Percentiles rank a stretch among this genome's conserved stretches.
Evolutionary conservation across 495 filamentous ascomycete species (phyloP).

Genomic region (Penicillium samsonianum): DNA sequence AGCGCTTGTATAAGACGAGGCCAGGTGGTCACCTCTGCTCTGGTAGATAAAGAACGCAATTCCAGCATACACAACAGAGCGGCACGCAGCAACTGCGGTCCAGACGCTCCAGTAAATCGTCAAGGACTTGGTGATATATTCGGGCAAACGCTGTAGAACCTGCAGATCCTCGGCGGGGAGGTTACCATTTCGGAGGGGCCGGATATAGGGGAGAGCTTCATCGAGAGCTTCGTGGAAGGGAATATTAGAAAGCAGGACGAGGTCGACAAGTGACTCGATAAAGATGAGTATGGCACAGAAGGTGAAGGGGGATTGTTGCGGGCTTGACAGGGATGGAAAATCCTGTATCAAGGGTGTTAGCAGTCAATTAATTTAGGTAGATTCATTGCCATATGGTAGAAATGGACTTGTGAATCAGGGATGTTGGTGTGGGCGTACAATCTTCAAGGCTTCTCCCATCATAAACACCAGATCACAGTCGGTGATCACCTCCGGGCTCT

Average conservation of each 20-base stretch:
- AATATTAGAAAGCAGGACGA: constrained; percentile 63
- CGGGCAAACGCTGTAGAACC: constrained; percentile 41
- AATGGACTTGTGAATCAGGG: background rate
- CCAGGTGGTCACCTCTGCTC: constrained; percentile 45
- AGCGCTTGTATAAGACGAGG: constrained; percentile 32
- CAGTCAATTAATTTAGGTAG: constrained; percentile 21
- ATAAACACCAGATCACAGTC: constrained; percentile 82
- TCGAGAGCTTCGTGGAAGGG: constrained; percentile 45
- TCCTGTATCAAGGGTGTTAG: constrained; percentile 35
- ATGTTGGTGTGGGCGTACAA: constrained; percentile 50
- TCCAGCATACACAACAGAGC: constrained; percentile 64
- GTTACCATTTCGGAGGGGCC: constrained; percentile 29
- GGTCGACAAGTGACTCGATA: constrained; percentile 68
- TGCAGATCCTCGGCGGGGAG: constrained; percentile 33
- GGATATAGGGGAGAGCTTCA: constrained; percentile 34
- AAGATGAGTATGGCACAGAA: constrained; percentile 71
- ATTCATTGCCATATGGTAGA: background rate
- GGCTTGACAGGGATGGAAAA: constrained; percentile 57
- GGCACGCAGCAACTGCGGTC: constrained; percentile 67
- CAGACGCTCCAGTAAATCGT: constrained; percentile 70
- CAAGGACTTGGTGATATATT: constrained; percentile 34
- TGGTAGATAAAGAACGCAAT: constrained; percentile 71
- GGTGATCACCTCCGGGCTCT: constrained; percentile 64
- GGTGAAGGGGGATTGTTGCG: constrained; percentile 62
- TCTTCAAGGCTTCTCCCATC: constrained; percentile 76